phyloP scores from a whole-genome alignment of 2,329 filamentous ascomycete species.

The Geosmithia flava region DNA sequence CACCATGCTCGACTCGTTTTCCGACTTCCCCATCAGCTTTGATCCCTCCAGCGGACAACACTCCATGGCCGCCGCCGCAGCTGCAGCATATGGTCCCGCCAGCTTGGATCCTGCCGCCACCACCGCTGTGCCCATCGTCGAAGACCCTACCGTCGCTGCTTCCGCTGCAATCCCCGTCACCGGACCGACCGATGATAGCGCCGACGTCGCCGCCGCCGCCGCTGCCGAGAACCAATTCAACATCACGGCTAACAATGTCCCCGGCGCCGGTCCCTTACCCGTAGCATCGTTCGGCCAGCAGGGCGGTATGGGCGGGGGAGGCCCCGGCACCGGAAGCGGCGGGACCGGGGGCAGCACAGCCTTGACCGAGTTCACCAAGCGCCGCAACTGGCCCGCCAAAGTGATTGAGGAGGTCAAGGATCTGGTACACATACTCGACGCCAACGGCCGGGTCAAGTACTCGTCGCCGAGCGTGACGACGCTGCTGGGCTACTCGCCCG shows the following conservation, averaged over 20 bases:
- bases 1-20: conserved; percentile 22
- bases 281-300: conserved; percentile 22
- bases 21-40: conserved; percentile 29
- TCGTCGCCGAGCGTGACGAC: conserved; percentile 66
- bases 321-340: background rate
- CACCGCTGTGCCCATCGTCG: background rate
- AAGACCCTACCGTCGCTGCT: background rate
- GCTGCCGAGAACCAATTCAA: conserved; percentile 20
- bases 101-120: conserved; percentile 1
- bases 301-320: conserved; percentile 6
- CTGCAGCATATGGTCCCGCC: conserved; percentile 5
- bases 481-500: conserved; percentile 63
- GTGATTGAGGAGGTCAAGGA: conserved; percentile 85
- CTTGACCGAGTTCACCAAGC: conserved; percentile 46
- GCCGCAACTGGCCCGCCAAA: conserved; percentile 72
- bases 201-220: conserved; percentile 14
- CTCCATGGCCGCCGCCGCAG: conserved; percentile 8
- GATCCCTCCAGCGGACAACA: conserved; percentile 17
- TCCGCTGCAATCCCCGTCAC: too few species aligned
- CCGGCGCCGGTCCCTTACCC: conserved; percentile 28
- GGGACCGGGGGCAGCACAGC: conserved; percentile 24
- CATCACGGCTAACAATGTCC: conserved; percentile 21
- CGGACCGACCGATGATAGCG: background rate
- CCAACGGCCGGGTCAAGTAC: conserved; percentile 73
- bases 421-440: conserved; percentile 75